Evolutionary conservation across 1,284 basidiomycete species (phyloP).

Genomic region (Lentinula novae-zelandiae): DNA sequence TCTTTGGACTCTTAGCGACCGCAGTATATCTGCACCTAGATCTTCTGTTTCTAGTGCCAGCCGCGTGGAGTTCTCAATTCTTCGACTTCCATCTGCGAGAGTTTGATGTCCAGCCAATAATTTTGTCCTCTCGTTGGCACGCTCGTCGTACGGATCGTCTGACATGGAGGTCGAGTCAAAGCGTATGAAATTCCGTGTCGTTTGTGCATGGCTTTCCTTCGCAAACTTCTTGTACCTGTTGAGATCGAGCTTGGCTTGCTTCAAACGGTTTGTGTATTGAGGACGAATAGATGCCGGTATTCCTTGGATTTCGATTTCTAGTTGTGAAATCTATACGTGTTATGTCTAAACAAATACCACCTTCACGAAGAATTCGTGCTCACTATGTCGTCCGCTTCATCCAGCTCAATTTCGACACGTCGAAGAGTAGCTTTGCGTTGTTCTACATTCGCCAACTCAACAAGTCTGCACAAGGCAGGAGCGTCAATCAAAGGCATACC

Average conservation of each 20-base stretch:
- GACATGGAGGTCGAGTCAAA: conserved; percentile 35
- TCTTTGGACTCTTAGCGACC: conserved; percentile 78
- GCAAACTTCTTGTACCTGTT: conserved; percentile 72
- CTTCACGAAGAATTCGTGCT: conserved; percentile 21
- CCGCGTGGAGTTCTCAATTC: conserved; percentile 81
- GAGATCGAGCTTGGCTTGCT: conserved; percentile 66
- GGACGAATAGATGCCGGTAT: conserved; percentile 81
- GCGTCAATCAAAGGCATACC: conserved; percentile 33
- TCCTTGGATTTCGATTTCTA: conserved; percentile 88
- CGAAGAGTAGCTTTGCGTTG: conserved; percentile 80
- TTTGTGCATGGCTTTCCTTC: conserved; percentile 56
- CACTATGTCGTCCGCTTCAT: conserved; percentile 95
- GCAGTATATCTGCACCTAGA: conserved; percentile 86
- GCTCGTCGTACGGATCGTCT: conserved; percentile 71
- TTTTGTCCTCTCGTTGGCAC: conserved; percentile 58
- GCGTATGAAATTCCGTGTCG: conserved; percentile 35
- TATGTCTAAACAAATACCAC: neutral
- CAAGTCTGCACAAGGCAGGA: neutral
- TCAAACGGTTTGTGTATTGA: conserved; percentile 66
- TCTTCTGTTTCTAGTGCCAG: conserved; percentile 93
- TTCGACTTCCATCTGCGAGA: conserved; percentile 66
- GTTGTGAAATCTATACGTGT: conserved; percentile 75
- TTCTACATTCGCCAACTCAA: conserved; percentile 45
- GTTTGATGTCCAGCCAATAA: conserved; percentile 67
- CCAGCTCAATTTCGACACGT: conserved; percentile 85